Evolutionary conservation across 805 yeast genomes (phyloP), one percentile per base, ranked within the genome.

Genomic region (Starmera caribaea): DNA sequence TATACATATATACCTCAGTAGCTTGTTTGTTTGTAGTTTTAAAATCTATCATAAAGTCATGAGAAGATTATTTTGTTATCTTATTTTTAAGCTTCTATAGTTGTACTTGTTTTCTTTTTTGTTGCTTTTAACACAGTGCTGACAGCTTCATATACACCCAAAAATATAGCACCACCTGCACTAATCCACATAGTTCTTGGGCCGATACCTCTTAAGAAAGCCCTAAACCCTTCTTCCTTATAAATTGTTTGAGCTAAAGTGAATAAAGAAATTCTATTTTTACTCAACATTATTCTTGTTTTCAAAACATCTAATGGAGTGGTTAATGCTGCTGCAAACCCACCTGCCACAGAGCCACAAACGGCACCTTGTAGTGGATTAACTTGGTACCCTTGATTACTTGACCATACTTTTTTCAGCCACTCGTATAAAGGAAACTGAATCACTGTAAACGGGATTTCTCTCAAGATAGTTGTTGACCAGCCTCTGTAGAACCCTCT

Each of bases 141-240:
- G 1, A 49, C 50, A 16, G 79, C 59, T 61, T 94, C 99, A 55
- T 92, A 92, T 40, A 86, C 85, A 5, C 99, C 99, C 41, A 92
- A 66, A 65, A 94, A 92, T 14, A 94, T 88, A 14, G 97, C 96
- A 26, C 99, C 99, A 16, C 99, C 99, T 5, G 95, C 92, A 63
- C 95, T 81, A 41, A 92, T 90, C 98, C 98, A 92, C 76, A 84
- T 69, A 0, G 97, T 89, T 58, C 99, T 72, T 5, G 99, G 97
- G 1, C 95, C 97, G 24, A 90, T 71, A 12, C 99, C 99, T 37
- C 73, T 73, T 55, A 76, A 73, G 48, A 92, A 87, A 1, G 82
- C 87, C 8, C 56, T 48, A 32, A 66, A 62, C 0, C 97, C 97
- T 56, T 88, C 96, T 41, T 83, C 88, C 16, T 54, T 56, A n/a